Percentiles rank a stretch among this genome's conserved stretches.
These are phyloP conservation scores for Talaromyces atroroseus DNA, from an alignment of 2,329 filamentous ascomycete genomes.

Conservation along the genomic window DNA sequence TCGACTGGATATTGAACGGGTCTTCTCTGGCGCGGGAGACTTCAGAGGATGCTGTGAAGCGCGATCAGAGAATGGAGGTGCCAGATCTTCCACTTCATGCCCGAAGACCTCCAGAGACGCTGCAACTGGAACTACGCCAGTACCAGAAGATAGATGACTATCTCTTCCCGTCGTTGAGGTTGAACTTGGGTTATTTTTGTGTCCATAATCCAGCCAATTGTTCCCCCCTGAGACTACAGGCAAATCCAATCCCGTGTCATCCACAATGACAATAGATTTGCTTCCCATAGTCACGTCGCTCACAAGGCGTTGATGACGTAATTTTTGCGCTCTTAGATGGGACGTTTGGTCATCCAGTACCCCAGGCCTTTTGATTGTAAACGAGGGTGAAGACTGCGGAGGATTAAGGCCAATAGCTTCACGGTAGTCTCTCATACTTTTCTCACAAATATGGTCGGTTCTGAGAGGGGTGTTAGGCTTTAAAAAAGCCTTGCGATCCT, in stretches of 20 bases:
- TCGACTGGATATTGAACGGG: slow-evolving; percentile 28
- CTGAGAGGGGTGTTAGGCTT: slow-evolving; percentile 51
- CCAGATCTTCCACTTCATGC: not conserved
- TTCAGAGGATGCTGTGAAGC: not conserved
- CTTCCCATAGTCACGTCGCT: slow-evolving; percentile 70
- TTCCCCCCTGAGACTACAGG: slow-evolving; percentile 38
- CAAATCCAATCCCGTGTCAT: slow-evolving; percentile 49
- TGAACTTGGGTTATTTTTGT: slow-evolving; percentile 11
- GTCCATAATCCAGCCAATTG: slow-evolving; percentile 5
- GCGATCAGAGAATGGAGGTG: not conserved
- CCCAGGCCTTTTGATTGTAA: slow-evolving; percentile 16
- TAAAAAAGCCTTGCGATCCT: slow-evolving; percentile 32
- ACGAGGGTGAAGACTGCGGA: slow-evolving; percentile 15
- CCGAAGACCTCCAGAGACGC: slow-evolving; percentile 21
- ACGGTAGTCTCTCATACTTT: slow-evolving; percentile 72
- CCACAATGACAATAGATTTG: slow-evolving; percentile 84
- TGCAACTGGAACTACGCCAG: slow-evolving; percentile 21
- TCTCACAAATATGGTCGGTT: slow-evolving; percentile 77
- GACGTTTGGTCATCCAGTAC: slow-evolving; percentile 5
- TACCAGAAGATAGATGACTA: slow-evolving; percentile 6
- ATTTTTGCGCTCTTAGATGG: slow-evolving; percentile 16
- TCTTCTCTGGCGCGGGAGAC: slow-evolving; percentile 18
- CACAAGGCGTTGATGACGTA: slow-evolving; percentile 29
- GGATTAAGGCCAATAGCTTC: slow-evolving; percentile 64
- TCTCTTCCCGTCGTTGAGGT: not conserved